Evolutionary conservation across 495 filamentous ascomycete genomes (phyloP), one percentile per base, ranked within the genome.

Genomic region (Penicillium antarcticum): DNA sequence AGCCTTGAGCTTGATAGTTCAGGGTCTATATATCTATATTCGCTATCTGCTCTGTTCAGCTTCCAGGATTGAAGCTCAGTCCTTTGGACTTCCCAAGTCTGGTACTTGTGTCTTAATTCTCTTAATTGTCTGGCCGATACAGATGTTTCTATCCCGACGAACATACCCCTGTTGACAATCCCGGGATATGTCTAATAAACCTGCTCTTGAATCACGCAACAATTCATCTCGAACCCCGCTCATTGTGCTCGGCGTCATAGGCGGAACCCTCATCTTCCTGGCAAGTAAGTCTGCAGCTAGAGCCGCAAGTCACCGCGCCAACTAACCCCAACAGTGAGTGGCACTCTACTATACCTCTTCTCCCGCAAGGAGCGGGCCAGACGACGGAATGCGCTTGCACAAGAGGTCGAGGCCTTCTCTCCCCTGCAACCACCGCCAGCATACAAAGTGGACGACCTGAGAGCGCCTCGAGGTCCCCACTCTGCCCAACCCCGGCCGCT

Each of bases 351-450:
- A 39, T 40, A 56, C 41, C 46, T 63, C 26, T 61, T 66, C 47
- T 66, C 62, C 14, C 60, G 57, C 16, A 66, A 66, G 29, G 62
- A 66, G 53, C 39, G 62, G 50, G 62, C 62, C 24, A 61, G 60
- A 39, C 42, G 60, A 58, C 55, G 60, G 33, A 50, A 58, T 9
- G 13, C 26, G 26, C 26, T 29, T 29, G 26, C 42, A 16, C 57
- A 57, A 26, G 35, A 55, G 32, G 33, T 32, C 23, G 54, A 51
- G 29, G 24, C 45, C 9, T 45, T 26, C 12, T 23, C 50, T 21
- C 38, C 45, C 3, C 16, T 53, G 0, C 57, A 51, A 36, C 46
- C 62, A 0, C 57, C 62, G 10, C 51, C 58, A 14, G 56, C 53
- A 26, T 56, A 62, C 38, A 62, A 51, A 34, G 19, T 42, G 14